Conservation (phyloP, 441 rosid genomes). For the Flueggea neowawraea region DNA sequence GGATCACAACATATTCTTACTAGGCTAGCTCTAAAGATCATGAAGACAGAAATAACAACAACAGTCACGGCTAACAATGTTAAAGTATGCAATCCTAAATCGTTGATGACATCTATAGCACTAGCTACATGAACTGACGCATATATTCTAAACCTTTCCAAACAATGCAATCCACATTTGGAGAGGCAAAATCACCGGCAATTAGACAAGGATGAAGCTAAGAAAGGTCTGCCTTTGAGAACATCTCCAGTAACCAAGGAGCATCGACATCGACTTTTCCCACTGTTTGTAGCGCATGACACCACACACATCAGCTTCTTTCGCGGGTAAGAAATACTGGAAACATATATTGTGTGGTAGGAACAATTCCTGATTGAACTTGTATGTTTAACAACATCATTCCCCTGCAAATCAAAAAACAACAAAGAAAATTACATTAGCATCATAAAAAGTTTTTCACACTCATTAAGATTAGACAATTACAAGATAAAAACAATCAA, state of each 20-base stretch:
- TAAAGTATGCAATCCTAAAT: slow-evolving; percentile 93
- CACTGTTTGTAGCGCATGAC: slow-evolving; percentile 23
- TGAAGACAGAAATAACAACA: slow-evolving; percentile 85
- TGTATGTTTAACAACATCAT: slow-evolving; percentile 38
- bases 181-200: slow-evolving; percentile 29
- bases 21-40: slow-evolving; percentile 81
- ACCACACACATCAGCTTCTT: slow-evolving; percentile 21
- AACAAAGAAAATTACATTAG: slow-evolving; percentile 10
- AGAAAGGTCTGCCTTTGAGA: slow-evolving; percentile 25
- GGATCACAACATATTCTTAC: slow-evolving; percentile 40
- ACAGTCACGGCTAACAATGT: slow-evolving; percentile 94
- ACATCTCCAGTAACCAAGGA: slow-evolving; percentile 29
- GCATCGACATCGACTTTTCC: slow-evolving; percentile 25
- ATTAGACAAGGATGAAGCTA: slow-evolving; percentile 26
- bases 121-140: slow-evolving; percentile 65
- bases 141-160: slow-evolving; percentile 35
- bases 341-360: slow-evolving; percentile 24
- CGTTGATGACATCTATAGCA: slow-evolving; percentile 93
- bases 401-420: slow-evolving; percentile 40
- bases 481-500: too few relatives aligned
- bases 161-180: slow-evolving; percentile 24
- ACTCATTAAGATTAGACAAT: not conserved
- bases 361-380: slow-evolving; percentile 22
- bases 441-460: not conserved
- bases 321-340: slow-evolving; percentile 14